phyloP scores from a whole-genome alignment of 225 moss, liverwort and hornwort species.

The Polytrichum commune region DNA sequence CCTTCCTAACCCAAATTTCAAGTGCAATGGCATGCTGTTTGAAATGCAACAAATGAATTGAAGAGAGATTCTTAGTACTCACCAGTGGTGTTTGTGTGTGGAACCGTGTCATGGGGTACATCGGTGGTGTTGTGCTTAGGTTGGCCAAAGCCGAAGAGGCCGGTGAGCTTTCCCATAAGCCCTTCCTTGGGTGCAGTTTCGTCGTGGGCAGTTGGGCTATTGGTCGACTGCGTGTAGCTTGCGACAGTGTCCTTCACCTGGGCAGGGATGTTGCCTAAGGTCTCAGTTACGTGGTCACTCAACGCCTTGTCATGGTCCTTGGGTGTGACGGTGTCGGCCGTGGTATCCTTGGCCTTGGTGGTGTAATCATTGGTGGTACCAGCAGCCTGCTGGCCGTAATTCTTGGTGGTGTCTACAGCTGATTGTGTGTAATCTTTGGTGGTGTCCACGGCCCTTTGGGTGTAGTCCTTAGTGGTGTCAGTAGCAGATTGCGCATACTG shows the following conservation, averaged over 20 bases:
- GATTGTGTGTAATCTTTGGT: constrained; percentile 1
- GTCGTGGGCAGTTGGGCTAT: not conserved
- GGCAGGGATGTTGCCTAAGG: constrained; percentile 6
- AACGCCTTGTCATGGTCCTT: constrained; percentile 28
- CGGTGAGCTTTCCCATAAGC: constrained; percentile 18
- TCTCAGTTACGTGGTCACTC: constrained; percentile 23
- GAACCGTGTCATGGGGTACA: constrained; percentile 9
- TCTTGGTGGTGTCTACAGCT: not conserved
- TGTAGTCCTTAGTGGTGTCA: constrained; percentile 11
- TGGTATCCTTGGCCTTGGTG: not conserved
- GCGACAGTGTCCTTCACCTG: constrained; percentile 14
- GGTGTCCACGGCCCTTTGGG: not conserved
- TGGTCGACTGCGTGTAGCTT: constrained; percentile 11
- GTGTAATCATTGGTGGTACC: constrained; percentile 4
- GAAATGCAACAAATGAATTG: no score
- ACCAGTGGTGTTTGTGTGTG: constrained; percentile 2
- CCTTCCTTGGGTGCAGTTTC: constrained; percentile 19
- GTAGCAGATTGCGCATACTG: constrained; percentile 12
- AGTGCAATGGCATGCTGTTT: no score
- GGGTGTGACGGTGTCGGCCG: constrained; percentile 20
- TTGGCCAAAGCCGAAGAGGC: not conserved
- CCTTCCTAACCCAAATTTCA: no score
- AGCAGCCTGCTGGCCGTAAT: not conserved
- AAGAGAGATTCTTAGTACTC: no score
- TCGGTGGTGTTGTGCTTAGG: constrained; percentile 3